phyloP scores from a whole-genome alignment of 345 rosid genomes.

The Adansonia digitata region DNA sequence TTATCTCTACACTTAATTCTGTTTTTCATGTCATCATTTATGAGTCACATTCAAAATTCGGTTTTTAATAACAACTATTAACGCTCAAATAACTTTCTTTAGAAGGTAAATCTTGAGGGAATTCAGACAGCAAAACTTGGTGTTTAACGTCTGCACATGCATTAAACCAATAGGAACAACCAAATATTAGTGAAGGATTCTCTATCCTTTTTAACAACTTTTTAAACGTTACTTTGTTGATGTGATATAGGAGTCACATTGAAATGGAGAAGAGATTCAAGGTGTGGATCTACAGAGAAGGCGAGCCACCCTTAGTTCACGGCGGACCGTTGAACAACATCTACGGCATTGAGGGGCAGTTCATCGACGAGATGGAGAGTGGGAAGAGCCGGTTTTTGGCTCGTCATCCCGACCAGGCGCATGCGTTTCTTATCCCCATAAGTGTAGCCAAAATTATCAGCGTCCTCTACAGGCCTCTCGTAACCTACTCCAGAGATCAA shows the following conservation, averaged over 20 bases:
- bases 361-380: slow-evolving; percentile 32
- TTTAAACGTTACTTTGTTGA: too few relatives aligned
- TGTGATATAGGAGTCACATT: slow-evolving; percentile 21
- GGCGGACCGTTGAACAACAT: slow-evolving; percentile 19
- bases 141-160: too few relatives aligned
- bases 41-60: too few relatives aligned
- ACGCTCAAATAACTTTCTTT: too few relatives aligned
- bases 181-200: too few relatives aligned
- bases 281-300: slow-evolving; percentile 32
- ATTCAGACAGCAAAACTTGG: too few relatives aligned
- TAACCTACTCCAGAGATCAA: slow-evolving; percentile 18
- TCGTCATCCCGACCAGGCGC: slow-evolving; percentile 26
- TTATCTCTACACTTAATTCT: too few relatives aligned
- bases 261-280: slow-evolving; percentile 42
- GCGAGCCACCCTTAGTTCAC: slow-evolving; percentile 28
- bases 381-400: slow-evolving; percentile 25
- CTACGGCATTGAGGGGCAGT: slow-evolving; percentile 33
- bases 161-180: too few relatives aligned
- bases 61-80: too few relatives aligned
- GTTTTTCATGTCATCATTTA: not conserved
- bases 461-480: slow-evolving; percentile 22
- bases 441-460: slow-evolving; percentile 18
- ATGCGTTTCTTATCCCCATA: slow-evolving; percentile 30
- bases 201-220: too few relatives aligned
- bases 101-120: too few relatives aligned